Conservation (phyloP, 2,329 filamentous ascomycete genomes). For the Didymella pinodella region DNA sequence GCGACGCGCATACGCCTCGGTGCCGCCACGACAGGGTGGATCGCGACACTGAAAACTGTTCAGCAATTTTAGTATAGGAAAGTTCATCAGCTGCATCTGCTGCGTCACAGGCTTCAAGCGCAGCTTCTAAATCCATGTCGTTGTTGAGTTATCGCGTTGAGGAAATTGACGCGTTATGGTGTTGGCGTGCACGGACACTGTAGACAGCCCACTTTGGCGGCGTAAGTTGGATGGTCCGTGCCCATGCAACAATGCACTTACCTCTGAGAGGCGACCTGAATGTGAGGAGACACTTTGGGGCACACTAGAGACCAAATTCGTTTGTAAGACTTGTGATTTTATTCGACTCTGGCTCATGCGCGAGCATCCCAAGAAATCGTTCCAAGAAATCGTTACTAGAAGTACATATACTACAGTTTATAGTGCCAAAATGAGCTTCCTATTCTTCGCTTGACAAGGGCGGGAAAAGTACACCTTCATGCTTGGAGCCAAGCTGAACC, state of each 20-base stretch:
- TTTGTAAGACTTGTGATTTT: not conserved
- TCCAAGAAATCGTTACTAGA: not conserved
- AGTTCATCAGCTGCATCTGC: too few species aligned
- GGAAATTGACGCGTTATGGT: too few species aligned
- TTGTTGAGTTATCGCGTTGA: too few species aligned
- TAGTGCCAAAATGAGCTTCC: not conserved
- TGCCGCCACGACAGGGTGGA: too few species aligned
- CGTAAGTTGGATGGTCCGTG: constrained; percentile 24
- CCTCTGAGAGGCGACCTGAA: not conserved
- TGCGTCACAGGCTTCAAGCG: too few species aligned
- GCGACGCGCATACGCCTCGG: too few species aligned
- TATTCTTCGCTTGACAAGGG: constrained; percentile 40
- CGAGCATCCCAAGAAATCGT: not conserved
- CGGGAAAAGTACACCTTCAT: constrained; percentile 62
- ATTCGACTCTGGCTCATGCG: not conserved
- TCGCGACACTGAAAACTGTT: too few species aligned
- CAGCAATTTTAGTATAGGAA: too few species aligned
- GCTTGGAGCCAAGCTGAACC: constrained; percentile 52
- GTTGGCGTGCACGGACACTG: too few species aligned
- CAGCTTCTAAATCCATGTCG: too few species aligned
- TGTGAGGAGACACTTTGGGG: not conserved
- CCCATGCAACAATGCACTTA: not conserved
- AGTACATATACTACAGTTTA: constrained; percentile 17
- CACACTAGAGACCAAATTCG: not conserved
- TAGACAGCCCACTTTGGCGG: constrained; percentile 29